These are phyloP conservation scores for Tricholomella constricta DNA, from an alignment of 768 basidiomycete genomes.

Conservation along the genomic window DNA sequence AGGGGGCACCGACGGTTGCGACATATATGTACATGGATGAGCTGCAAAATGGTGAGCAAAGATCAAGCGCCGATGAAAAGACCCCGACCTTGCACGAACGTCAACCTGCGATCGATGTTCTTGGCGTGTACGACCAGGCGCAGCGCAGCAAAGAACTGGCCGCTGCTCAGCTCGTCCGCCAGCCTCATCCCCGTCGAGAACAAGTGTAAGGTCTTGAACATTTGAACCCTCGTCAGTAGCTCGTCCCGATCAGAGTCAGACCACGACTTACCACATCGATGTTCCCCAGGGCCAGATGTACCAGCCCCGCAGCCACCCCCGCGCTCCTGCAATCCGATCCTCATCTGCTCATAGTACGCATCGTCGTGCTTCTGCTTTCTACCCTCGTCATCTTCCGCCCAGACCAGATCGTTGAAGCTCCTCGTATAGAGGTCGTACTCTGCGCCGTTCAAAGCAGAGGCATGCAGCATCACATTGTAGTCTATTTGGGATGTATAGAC, in stretches of 20 bases:
- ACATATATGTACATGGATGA: background rate
- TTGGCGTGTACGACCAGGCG: slow-evolving; percentile 66
- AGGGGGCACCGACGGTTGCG: slow-evolving; percentile 5
- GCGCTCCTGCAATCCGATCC: slow-evolving; percentile 64
- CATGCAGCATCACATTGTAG: slow-evolving; percentile 63
- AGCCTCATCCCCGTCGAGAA: slow-evolving; percentile 59
- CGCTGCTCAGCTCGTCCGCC: slow-evolving; percentile 58
- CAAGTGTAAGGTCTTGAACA: slow-evolving; percentile 66
- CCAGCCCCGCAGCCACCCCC: slow-evolving; percentile 76
- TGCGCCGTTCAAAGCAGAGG: slow-evolving; percentile 72
- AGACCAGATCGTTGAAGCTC: slow-evolving; percentile 54
- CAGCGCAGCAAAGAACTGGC: slow-evolving; percentile 77
- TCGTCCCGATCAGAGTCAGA: background rate
- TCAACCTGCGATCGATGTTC: slow-evolving; percentile 61
- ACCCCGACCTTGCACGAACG: slow-evolving; percentile 72
- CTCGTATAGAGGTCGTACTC: slow-evolving; percentile 72
- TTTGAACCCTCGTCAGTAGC: background rate
- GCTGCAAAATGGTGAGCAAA: background rate
- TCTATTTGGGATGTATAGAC: no score
- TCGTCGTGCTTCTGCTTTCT: slow-evolving; percentile 34
- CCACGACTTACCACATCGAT: slow-evolving; percentile 55
- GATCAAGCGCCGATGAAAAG: no score
- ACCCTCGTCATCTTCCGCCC: slow-evolving; percentile 34
- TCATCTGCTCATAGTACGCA: slow-evolving; percentile 53
- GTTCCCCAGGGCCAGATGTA: slow-evolving; percentile 53